Evolutionary conservation across 108 stramenopile species (phyloP), one percentile per base, ranked within the genome.

Genomic region (Nitzschia sp.): DNA sequence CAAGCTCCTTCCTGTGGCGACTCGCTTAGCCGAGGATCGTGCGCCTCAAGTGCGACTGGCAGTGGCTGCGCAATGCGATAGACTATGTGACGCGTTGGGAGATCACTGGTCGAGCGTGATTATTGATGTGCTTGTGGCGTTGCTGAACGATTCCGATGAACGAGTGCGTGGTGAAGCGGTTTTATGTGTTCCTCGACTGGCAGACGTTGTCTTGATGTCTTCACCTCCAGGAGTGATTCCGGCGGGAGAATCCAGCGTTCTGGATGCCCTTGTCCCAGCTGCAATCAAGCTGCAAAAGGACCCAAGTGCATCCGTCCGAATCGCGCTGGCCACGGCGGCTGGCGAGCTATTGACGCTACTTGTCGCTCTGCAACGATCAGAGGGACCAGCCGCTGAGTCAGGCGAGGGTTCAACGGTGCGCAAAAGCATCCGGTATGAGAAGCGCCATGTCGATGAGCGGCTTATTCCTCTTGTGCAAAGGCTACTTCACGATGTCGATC

Each of bases 91-190:
- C 58, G 92, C 94, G 17, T 62, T 95, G 27, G 94, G 94, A 11
- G 92, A 90, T 65, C 92, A 95, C 66, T 95, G 94, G 94, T 90
- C 86, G 26, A 89, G 82, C 60, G 90, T 95, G 51, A 85, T 95
- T n/a, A 90, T 92, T 71, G 94, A 95, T 70, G 83, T 93, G 21
- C 75, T 95, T 28, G 84, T 88, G 36, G 89, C 88, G 0, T 66
- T 95, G 49, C 66, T 95, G 30, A 64, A 83, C 0, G 94, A 95
- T 79, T 77, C 78, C 13, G 91, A 93, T 63, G 94, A 93, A 56
- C 72, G 84, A 21, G 94, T 95, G 57, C 66, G 94, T 49, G 83
- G 87, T 46, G 94, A 95, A 60, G 94, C 91, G 26, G 88, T 89
- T 25, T 49, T 90, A 27, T 95, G 93, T 70, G 85, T 95, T 64